phyloP scores from a whole-genome alignment of 164 flowering plant species.

The Brasenia schreberi region DNA sequence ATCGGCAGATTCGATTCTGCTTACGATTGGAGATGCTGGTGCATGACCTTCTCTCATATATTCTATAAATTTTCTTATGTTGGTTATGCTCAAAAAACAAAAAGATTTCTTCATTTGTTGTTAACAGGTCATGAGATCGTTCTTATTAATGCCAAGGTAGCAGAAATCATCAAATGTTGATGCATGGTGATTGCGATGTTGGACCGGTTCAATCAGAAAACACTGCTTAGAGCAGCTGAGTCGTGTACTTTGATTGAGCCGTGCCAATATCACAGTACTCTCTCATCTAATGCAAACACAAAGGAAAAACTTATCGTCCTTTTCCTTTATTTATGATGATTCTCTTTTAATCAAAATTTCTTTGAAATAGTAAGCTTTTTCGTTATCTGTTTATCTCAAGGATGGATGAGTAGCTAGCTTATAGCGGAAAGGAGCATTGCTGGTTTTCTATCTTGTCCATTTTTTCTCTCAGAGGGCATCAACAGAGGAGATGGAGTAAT shows the following conservation, averaged over 20 bases:
- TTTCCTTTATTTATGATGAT: not conserved
- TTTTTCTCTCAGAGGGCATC: not conserved
- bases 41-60: not conserved
- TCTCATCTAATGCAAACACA: too few species aligned
- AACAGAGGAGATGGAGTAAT: not conserved
- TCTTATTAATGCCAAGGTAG: not conserved
- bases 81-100: not conserved
- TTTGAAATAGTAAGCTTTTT: not conserved
- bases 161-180: not conserved
- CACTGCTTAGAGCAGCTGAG: not conserved
- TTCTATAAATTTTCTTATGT: too few species aligned
- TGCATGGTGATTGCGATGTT: not conserved
- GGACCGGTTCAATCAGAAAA: not conserved
- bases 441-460: not conserved
- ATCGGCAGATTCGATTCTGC: not conserved
- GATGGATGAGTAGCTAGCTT: not conserved
- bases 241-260: conserved; percentile 4
- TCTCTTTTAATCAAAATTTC: not conserved
- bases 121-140: not conserved
- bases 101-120: too few species aligned
- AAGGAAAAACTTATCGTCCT: not conserved
- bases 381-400: not conserved
- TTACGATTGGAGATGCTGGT: not conserved
- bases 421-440: not conserved
- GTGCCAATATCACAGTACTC: conserved; percentile 1